These are phyloP conservation scores for Boletus reticuloceps DNA, from an alignment of 768 basidiomycete species.

Conservation along the genomic window DNA sequence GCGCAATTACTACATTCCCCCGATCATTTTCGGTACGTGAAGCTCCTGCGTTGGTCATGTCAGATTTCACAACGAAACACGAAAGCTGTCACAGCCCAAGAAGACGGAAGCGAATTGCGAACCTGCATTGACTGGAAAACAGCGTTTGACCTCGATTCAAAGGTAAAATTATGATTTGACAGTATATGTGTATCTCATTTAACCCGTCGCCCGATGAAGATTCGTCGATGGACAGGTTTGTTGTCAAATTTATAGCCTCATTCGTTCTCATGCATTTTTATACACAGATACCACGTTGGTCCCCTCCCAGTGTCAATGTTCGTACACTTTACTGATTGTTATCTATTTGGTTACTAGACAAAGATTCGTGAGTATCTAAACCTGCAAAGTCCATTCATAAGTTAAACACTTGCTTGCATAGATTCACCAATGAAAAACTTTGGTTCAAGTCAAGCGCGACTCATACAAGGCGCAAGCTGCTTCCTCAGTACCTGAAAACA, in stretches of 20 bases:
- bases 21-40: constrained; percentile 58
- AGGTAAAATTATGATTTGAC: constrained; percentile 35
- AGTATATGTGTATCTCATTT: background rate
- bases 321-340: constrained; percentile 5
- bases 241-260: constrained; percentile 8
- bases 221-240: constrained; percentile 57
- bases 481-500: constrained; percentile 33
- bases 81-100: constrained; percentile 37
- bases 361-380: constrained; percentile 35
- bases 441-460: constrained; percentile 33
- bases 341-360: constrained; percentile 26
- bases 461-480: constrained; percentile 27
- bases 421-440: constrained; percentile 36
- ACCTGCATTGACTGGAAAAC: constrained; percentile 75
- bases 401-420: background rate
- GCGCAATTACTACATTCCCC: constrained; percentile 64
- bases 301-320: background rate
- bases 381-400: background rate
- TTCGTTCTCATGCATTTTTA: constrained; percentile 1
- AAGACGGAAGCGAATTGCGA: constrained; percentile 44
- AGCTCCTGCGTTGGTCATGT: background rate
- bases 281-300: constrained; percentile 44
- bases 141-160: constrained; percentile 63
- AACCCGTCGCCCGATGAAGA: constrained; percentile 27
- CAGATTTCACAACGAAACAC: background rate